Evolutionary conservation across 768 basidiomycete species (phyloP).

Genomic region (Amanita inopinata): DNA sequence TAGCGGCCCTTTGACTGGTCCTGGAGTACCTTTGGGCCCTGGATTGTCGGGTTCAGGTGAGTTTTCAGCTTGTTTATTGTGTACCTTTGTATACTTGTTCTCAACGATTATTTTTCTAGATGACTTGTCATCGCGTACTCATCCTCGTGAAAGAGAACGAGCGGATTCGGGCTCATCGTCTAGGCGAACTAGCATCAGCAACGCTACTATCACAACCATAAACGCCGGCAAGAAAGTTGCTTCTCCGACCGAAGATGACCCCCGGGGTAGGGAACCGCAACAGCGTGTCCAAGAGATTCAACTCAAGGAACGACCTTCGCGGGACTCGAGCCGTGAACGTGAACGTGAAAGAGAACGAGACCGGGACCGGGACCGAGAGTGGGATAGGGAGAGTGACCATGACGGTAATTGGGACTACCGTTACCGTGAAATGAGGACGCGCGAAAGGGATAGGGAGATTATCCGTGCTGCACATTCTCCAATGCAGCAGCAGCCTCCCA

Average conservation of each 20-base stretch:
- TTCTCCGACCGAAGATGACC: conserved; percentile 13
- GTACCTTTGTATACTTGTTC: neutral
- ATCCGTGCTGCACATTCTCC: neutral
- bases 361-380: conserved; percentile 17
- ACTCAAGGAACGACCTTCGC: conserved; percentile 6
- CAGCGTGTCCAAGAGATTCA: conserved; percentile 13
- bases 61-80: neutral
- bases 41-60: neutral
- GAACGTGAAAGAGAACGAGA: conserved; percentile 16
- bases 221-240: conserved; percentile 1
- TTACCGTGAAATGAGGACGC: conserved; percentile 16
- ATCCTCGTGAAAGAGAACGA: conserved; percentile 2
- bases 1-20: conserved; percentile 7
- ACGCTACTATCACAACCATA: neutral
- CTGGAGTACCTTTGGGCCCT: conserved; percentile 5
- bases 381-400: conserved; percentile 14
- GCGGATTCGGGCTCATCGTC: neutral
- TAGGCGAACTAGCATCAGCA: conserved; percentile 3
- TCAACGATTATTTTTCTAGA: conserved; percentile 2
- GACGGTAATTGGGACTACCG: conserved; percentile 13
- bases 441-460: conserved; percentile 24
- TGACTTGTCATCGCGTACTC: conserved; percentile 3
- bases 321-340: conserved; percentile 9
- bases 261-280: conserved; percentile 11
- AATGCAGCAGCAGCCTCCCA: neutral